These are phyloP conservation scores for Colletotrichum orbiculare DNA, from an alignment of 2,329 filamentous ascomycete genomes.

Conservation along the genomic window DNA sequence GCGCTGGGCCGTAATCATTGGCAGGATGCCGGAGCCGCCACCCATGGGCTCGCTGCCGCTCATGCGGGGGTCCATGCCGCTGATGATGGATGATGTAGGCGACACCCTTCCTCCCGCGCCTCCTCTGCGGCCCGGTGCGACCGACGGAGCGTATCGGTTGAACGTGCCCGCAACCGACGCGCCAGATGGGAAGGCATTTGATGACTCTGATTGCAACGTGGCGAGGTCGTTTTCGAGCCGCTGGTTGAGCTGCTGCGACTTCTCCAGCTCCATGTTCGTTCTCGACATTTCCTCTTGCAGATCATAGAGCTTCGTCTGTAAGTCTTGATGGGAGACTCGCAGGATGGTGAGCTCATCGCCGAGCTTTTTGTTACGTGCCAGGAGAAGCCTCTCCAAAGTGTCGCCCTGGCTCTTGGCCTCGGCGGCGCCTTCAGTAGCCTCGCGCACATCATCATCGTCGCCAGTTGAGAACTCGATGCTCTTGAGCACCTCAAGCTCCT, in stretches of 20 bases:
- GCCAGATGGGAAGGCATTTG: slow-evolving; percentile 86
- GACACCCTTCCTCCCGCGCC: slow-evolving; percentile 77
- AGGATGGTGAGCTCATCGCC: slow-evolving; percentile 93
- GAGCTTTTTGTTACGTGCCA: slow-evolving; percentile 96
- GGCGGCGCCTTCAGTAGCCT: slow-evolving; percentile 58
- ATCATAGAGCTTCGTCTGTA: slow-evolving; percentile 81
- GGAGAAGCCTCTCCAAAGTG: slow-evolving; percentile 87
- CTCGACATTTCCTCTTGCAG: slow-evolving; percentile 86
- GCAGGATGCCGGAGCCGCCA: slow-evolving; percentile 86
- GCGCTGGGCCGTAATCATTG: slow-evolving; percentile 97
- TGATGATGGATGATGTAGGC: slow-evolving; percentile 97
- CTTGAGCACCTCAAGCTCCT: slow-evolving; percentile 95
- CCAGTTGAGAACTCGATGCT: slow-evolving; percentile 97
- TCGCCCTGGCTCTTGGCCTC: slow-evolving; percentile 74
- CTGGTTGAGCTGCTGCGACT: slow-evolving; percentile 83
- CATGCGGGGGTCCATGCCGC: slow-evolving; percentile 84
- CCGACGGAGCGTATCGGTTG: slow-evolving; percentile 78
- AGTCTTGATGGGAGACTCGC: slow-evolving; percentile 91
- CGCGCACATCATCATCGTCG: slow-evolving; percentile 73
- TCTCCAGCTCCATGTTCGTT: slow-evolving; percentile 88
- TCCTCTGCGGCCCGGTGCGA: slow-evolving; percentile 70
- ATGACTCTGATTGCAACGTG: slow-evolving; percentile 85
- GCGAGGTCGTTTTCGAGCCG: slow-evolving; percentile 94
- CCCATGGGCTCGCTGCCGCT: slow-evolving; percentile 72
- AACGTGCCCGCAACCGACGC: slow-evolving; percentile 95